Conservation (phyloP, 2,329 filamentous ascomycete genomes). For the Fusarium pilosicola region DNA sequence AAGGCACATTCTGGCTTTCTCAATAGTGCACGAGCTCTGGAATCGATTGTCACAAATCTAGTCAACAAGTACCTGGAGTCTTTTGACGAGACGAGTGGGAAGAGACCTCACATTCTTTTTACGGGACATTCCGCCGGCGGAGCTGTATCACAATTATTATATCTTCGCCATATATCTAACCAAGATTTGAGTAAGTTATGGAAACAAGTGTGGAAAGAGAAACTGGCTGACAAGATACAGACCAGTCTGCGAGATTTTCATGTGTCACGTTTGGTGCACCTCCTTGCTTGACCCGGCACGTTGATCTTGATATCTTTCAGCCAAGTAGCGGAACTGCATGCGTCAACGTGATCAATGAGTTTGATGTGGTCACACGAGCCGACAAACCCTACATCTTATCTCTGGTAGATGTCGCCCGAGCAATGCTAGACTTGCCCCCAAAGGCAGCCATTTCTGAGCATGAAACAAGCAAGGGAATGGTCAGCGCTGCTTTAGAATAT, state of each 20-base stretch:
- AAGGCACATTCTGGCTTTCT: conserved; percentile 36
- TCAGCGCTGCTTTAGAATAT: background rate
- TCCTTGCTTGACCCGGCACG: conserved; percentile 23
- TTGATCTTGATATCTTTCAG: conserved; percentile 14
- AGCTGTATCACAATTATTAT: conserved; percentile 36
- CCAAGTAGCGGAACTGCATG: conserved; percentile 8
- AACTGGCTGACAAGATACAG: conserved; percentile 6
- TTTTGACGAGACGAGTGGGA: background rate
- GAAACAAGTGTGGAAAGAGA: background rate
- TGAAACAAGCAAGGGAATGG: background rate
- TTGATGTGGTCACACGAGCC: conserved; percentile 37
- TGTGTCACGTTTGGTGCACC: conserved; percentile 39
- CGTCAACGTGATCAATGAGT: conserved; percentile 42
- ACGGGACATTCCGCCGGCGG: conserved; percentile 41
- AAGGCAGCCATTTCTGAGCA: background rate
- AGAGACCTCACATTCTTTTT: conserved; percentile 31
- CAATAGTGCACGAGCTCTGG: conserved; percentile 26
- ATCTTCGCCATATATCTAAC: conserved; percentile 25
- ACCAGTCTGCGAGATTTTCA: conserved; percentile 18
- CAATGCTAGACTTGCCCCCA: conserved; percentile 1
- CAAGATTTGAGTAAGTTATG: conserved; percentile 7
- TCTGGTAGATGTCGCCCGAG: conserved; percentile 26
- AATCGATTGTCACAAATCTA: conserved; percentile 2
- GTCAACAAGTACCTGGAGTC: conserved; percentile 4
- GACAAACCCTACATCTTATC: conserved; percentile 38